phyloP scores from a whole-genome alignment of 2,329 filamentous ascomycete genomes.

The Sphaerulina populicola region DNA sequence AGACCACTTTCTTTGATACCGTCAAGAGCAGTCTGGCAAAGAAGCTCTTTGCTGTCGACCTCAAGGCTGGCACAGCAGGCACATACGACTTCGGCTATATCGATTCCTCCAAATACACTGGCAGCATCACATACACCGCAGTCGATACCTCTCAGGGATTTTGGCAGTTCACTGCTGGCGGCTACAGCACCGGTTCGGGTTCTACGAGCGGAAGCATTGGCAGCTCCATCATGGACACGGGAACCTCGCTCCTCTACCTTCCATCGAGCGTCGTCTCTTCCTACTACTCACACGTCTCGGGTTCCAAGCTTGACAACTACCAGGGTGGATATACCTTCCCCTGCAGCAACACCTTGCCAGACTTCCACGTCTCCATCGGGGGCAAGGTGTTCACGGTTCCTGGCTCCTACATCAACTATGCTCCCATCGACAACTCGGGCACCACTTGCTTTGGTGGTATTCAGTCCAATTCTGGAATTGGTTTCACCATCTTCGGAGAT shows the following conservation, averaged over 20 bases:
- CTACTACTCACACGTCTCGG: conserved; percentile 53
- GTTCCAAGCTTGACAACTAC: conserved; percentile 41
- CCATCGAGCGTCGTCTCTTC: conserved; percentile 46
- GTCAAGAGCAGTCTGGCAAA: conserved; percentile 45
- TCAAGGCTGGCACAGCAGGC: conserved; percentile 48
- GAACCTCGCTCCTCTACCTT: conserved; percentile 58
- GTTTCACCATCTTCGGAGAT: conserved; percentile 65
- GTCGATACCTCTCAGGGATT: conserved; percentile 53
- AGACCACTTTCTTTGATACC: conserved; percentile 55
- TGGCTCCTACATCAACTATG: conserved; percentile 50
- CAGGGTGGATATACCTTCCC: conserved; percentile 51
- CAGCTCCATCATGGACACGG: conserved; percentile 59
- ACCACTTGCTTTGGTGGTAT: conserved; percentile 65
- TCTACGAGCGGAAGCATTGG: conserved; percentile 41
- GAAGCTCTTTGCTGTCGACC: conserved; percentile 51
- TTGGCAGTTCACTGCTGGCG: conserved; percentile 54
- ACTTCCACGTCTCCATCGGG: conserved; percentile 47
- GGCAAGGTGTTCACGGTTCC: conserved; percentile 45
- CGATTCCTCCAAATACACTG: conserved; percentile 49
- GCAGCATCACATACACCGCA: conserved; percentile 48
- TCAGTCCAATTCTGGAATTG: conserved; percentile 53
- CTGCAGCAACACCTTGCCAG: conserved; percentile 45
- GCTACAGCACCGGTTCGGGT: conserved; percentile 47
- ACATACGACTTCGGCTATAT: conserved; percentile 54
- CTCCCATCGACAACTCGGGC: conserved; percentile 35